Conservation (phyloP, 345 rosid genomes). For the Arabis hirsuta region DNA sequence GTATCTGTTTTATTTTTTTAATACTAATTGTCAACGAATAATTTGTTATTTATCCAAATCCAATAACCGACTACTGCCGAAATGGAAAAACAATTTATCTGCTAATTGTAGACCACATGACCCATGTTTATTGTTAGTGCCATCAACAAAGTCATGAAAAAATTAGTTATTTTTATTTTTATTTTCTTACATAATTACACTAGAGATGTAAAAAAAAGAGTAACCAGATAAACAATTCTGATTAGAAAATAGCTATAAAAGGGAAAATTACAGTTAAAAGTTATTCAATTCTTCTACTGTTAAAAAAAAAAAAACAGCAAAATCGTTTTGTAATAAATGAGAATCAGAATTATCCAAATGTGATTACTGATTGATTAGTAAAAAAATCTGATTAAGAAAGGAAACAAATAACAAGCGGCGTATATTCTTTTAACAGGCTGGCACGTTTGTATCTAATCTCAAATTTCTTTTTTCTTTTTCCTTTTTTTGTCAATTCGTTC, state of each 20-base stretch:
- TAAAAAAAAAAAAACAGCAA: too few species aligned
- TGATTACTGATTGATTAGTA: constrained; percentile 20
- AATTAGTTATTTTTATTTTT: too few species aligned
- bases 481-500: constrained; percentile 30
- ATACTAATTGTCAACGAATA: constrained; percentile 15
- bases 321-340: not conserved
- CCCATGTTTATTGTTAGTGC: constrained; percentile 27
- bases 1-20: not conserved
- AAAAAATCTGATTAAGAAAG: constrained; percentile 17
- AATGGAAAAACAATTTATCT: not conserved
- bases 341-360: constrained; percentile 21
- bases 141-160: constrained; percentile 16
- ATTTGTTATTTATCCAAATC: constrained; percentile 20
- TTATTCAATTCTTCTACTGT: too few species aligned
- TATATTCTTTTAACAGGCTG: constrained; percentile 38
- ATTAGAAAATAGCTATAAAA: not conserved
- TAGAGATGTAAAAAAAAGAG: not conserved
- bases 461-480: not conserved
- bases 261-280: not conserved
- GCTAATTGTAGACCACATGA: constrained; percentile 4
- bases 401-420: constrained; percentile 14
- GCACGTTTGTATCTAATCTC: constrained; percentile 38
- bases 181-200: too few species aligned
- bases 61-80: constrained; percentile 13
- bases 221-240: not conserved